A percentile compares a stretch with the other conserved stretches of the same genome.
Conservation (phyloP, 2,329 filamentous ascomycete species). For the Emergomyces pasteurianus region DNA sequence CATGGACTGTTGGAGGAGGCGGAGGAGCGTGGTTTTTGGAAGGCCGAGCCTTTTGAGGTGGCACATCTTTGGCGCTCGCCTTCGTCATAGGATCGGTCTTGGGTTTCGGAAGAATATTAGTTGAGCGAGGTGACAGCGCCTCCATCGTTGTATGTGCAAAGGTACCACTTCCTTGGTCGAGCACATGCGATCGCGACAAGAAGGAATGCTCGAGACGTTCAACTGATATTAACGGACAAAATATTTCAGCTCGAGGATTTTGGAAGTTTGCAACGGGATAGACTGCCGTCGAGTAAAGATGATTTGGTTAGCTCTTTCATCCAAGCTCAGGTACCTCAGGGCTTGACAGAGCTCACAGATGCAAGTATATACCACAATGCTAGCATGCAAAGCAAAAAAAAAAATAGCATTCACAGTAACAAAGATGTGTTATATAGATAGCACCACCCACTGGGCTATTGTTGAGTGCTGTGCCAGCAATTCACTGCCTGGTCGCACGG, state of each 20-base stretch:
- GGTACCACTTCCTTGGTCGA: neutral
- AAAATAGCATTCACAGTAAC: neutral
- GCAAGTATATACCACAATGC: neutral
- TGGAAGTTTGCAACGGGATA: neutral
- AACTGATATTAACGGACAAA: neutral
- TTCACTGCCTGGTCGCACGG: neutral
- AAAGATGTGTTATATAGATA: neutral
- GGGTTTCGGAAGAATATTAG: slow-evolving; percentile 35
- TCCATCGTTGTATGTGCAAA: slow-evolving; percentile 14
- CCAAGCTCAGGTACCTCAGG: neutral
- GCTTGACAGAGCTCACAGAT: neutral
- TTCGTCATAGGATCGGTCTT: slow-evolving; percentile 28
- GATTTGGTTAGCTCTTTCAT: neutral
- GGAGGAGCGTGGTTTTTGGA: slow-evolving; percentile 35
- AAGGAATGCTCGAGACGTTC: neutral
- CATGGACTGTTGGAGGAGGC: slow-evolving; percentile 32
- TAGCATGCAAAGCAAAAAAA: neutral
- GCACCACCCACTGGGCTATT: neutral
- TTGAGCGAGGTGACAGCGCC: slow-evolving; percentile 37
- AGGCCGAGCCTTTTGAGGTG: slow-evolving; percentile 22
- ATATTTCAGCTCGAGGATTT: neutral
- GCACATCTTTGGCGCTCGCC: slow-evolving; percentile 15
- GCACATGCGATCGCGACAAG: neutral
- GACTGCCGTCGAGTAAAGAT: neutral
- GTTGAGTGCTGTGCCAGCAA: neutral